Conservation (phyloP, 2,329 filamentous ascomycete species). For the Cercospora sp. region DNA sequence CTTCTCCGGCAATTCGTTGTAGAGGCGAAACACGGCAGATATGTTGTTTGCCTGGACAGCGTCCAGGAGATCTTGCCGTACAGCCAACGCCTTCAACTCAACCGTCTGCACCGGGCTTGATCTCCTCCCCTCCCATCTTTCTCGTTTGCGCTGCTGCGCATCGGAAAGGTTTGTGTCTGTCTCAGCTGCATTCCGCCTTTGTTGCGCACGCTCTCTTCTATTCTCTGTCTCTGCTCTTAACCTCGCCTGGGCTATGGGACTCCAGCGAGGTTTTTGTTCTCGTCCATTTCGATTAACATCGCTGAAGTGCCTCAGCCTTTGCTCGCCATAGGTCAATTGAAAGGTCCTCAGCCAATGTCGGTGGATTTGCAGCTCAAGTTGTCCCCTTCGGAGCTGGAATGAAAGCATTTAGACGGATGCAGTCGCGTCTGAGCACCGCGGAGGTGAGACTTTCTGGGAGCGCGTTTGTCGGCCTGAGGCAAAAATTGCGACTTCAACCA, state of each 20-base stretch:
- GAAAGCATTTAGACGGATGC: conserved; percentile 19
- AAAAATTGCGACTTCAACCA: not conserved
- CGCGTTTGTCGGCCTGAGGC: conserved; percentile 4
- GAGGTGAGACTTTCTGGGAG: not conserved
- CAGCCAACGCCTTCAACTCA: conserved; percentile 12
- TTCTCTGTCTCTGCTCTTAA: conserved; percentile 4
- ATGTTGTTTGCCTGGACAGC: conserved; percentile 27
- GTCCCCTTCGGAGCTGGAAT: conserved; percentile 23
- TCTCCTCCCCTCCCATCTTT: conserved; percentile 14
- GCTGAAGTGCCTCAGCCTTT: not conserved
- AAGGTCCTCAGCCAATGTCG: conserved; percentile 30
- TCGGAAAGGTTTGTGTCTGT: conserved; percentile 7
- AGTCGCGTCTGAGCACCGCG: not conserved
- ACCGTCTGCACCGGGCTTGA: conserved; percentile 5
- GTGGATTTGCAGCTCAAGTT: conserved; percentile 30
- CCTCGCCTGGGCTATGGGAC: conserved; percentile 5
- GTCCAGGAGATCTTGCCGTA: conserved; percentile 22
- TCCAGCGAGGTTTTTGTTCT: not conserved
- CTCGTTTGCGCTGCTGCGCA: conserved; percentile 20
- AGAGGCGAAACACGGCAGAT: conserved; percentile 25
- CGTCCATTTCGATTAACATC: not conserved
- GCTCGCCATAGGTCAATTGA: not conserved
- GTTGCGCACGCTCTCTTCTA: not conserved
- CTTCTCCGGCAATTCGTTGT: conserved; percentile 21
- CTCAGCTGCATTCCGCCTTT: not conserved